These are phyloP conservation scores for Mycena venus DNA, from an alignment of 768 basidiomycete genomes.

Conservation along the genomic window DNA sequence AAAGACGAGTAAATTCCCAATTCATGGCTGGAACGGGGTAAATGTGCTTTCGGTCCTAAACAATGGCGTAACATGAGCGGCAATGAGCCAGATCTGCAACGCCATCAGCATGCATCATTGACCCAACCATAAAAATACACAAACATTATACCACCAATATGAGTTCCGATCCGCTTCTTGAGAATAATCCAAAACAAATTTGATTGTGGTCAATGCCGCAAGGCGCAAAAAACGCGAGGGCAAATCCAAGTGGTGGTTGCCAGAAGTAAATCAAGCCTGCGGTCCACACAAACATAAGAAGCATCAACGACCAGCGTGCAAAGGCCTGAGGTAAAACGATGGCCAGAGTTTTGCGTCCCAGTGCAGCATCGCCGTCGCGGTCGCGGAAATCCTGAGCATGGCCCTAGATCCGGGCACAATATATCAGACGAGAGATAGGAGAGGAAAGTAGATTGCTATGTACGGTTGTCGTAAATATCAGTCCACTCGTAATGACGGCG, in stretches of 20 bases:
- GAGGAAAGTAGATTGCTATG: constrained; percentile 23
- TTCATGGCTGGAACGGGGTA: no score
- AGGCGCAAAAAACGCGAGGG: constrained; percentile 8
- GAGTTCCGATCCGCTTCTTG: constrained; percentile 22
- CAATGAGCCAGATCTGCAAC: no score
- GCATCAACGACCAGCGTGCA: constrained; percentile 32
- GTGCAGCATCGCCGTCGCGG: constrained; percentile 29
- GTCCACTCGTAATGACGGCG: constrained; percentile 44
- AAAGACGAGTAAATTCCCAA: no score
- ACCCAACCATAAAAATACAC: no score
- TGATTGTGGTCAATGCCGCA: constrained; percentile 14
- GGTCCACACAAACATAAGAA: constrained; percentile 25
- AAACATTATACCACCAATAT: constrained; percentile 36
- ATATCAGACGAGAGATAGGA: no score
- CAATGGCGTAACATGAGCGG: no score
- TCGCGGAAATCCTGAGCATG: constrained; percentile 34
- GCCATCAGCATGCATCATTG: no score
- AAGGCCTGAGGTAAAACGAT: constrained; percentile 26
- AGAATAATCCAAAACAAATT: constrained; percentile 25
- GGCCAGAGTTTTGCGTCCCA: constrained; percentile 32
- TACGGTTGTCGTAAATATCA: constrained; percentile 50
- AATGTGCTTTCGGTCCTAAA: no score
- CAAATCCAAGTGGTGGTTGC: constrained; percentile 20
- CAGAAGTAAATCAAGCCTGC: constrained; percentile 20
- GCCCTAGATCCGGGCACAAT: no score